Percentiles rank a stretch among this genome's conserved stretches.
Evolutionary conservation across 2,329 filamentous ascomycete species (phyloP).

Genomic region (Colletotrichum siamense): DNA sequence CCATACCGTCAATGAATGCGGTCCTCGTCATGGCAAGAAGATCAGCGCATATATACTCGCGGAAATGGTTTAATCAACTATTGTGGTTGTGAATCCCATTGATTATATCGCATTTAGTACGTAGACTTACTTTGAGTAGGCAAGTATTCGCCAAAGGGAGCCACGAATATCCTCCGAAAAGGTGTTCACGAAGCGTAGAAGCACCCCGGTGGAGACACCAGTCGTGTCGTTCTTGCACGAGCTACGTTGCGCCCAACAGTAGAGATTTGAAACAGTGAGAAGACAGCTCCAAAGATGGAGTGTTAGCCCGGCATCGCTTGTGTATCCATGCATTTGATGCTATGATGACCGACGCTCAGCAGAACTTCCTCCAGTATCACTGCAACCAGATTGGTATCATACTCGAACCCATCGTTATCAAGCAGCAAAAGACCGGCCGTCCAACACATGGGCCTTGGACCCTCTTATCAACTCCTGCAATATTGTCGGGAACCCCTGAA

Average conservation of each 20-base stretch:
- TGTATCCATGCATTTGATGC: not conserved
- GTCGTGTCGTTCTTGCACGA: constrained; percentile 54
- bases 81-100: constrained; percentile 40
- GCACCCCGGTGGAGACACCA: constrained; percentile 50
- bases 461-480: not conserved
- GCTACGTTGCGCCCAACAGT: constrained; percentile 53
- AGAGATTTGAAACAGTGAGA: constrained; percentile 44
- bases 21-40: constrained; percentile 29
- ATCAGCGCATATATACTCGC: not conserved
- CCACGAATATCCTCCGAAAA: constrained; percentile 58
- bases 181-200: constrained; percentile 51
- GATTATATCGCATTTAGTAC: constrained; percentile 59
- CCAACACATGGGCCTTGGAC: not conserved
- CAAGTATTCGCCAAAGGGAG: too few relatives aligned
- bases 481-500: not conserved
- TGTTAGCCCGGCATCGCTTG: constrained; percentile 14
- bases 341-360: not conserved
- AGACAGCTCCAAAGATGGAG: constrained; percentile 30
- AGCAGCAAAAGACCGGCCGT: not conserved
- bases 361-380: not conserved
- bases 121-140: constrained; percentile 56
- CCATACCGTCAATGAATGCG: constrained; percentile 60
- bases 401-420: rapidly evolving
- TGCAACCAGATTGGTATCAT: not conserved
- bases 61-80: not conserved